A percentile compares a stretch with the other conserved stretches of the same genome.
Evolutionary conservation across 1,284 basidiomycete species (phyloP).

Genomic region (Ceratobasidium sp.): DNA sequence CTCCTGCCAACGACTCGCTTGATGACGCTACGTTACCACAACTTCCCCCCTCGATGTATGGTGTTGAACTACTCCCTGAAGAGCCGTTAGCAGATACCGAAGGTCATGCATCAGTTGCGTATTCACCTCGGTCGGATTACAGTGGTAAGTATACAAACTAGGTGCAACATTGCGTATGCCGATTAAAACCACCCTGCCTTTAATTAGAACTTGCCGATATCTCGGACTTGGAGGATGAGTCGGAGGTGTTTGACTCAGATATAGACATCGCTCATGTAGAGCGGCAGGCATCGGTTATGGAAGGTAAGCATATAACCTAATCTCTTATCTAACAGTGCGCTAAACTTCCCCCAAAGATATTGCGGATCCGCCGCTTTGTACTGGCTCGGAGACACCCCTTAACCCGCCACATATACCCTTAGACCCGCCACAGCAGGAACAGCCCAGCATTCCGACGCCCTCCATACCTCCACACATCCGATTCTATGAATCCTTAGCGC

Average conservation of each 20-base stretch:
- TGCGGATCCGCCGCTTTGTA: background rate
- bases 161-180: background rate
- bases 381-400: background rate
- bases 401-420: background rate
- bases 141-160: constrained; percentile 1
- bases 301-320: constrained; percentile 6
- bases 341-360: constrained; percentile 6
- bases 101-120: background rate
- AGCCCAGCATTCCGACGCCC: background rate
- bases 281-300: background rate
- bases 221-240: background rate
- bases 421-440: background rate
- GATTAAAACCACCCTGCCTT: background rate
- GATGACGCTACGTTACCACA: constrained; percentile 6
- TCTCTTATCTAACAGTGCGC: background rate
- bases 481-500: constrained; percentile 10
- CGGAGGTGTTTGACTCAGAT: background rate
- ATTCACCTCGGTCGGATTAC: constrained; percentile 7
- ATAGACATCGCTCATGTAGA: background rate
- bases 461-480: constrained; percentile 15
- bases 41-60: background rate
- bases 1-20: constrained; percentile 1
- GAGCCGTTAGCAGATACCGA: background rate
- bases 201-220: constrained; percentile 1
- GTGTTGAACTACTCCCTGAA: constrained; percentile 9